Conservation (phyloP, 1,284 basidiomycete species). For the Schizophyllum commune region DNA sequence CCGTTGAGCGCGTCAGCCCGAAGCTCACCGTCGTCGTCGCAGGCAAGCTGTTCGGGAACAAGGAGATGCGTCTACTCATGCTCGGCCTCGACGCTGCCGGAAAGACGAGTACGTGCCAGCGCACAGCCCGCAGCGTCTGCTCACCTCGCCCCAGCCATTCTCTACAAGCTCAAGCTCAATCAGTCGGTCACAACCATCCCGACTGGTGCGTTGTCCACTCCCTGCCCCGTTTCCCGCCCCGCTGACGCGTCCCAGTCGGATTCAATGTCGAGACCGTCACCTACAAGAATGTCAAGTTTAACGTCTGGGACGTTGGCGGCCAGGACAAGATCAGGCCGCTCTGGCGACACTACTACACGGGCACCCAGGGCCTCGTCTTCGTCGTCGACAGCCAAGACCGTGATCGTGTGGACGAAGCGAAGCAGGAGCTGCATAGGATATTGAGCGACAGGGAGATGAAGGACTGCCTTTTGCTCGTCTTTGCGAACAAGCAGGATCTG, state of each 20-base stretch:
- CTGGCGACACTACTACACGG: constrained; percentile 98
- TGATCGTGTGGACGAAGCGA: constrained; percentile 94
- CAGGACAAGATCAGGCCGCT: constrained; percentile 98
- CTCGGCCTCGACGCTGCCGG: constrained; percentile 93
- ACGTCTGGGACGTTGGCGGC: constrained; percentile 99
- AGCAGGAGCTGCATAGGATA: constrained; percentile 94
- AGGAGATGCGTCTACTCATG: constrained; percentile 95
- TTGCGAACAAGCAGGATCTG: constrained; percentile 99
- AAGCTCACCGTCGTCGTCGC: constrained; percentile 19
- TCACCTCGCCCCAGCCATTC: constrained; percentile 63
- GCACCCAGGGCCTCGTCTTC: constrained; percentile 99
- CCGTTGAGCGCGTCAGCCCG: constrained; percentile 9
- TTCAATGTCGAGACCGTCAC: constrained; percentile 99
- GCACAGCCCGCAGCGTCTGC: neutral
- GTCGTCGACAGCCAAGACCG: constrained; percentile 88
- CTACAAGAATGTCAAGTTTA: constrained; percentile 99
- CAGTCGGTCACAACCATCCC: constrained; percentile 99
- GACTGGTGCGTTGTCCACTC: constrained; percentile 58
- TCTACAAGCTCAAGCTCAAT: constrained; percentile 99
- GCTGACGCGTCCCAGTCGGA: constrained; percentile 50
- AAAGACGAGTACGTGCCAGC: constrained; percentile 73
- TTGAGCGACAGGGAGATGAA: constrained; percentile 98
- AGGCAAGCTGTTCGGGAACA: constrained; percentile 97
- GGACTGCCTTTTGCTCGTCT: constrained; percentile 93
- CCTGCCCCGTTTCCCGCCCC: constrained; percentile 2